Percentiles rank a stretch among this genome's conserved stretches.
phyloP scores from a whole-genome alignment of 192 early-diverging fungal species.

The Gonapodya sp. region DNA sequence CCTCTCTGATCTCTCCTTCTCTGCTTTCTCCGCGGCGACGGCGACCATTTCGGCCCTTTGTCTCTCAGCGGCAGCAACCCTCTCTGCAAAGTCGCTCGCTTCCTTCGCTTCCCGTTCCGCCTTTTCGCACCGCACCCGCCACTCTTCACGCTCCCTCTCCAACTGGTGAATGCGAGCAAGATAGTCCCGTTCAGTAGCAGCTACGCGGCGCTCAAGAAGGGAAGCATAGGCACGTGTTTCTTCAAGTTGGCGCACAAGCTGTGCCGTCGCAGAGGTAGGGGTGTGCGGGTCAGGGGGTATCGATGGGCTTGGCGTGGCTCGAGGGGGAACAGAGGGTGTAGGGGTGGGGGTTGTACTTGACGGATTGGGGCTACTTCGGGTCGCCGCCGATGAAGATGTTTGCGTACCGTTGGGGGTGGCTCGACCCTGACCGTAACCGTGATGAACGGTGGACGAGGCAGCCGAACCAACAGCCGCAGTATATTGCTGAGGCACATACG shows the following conservation, averaged over 20 bases:
- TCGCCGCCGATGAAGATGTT: neutral
- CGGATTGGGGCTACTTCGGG: neutral
- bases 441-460: too few relatives aligned
- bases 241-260: neutral
- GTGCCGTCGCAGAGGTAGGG: neutral
- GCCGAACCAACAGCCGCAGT: too few relatives aligned
- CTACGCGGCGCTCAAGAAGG: neutral
- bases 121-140: neutral
- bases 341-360: too few relatives aligned
- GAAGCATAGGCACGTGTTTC: neutral
- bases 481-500: too few relatives aligned
- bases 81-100: too few relatives aligned
- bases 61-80: too few relatives aligned
- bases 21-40: too few relatives aligned
- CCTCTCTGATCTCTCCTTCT: neutral
- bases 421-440: neutral
- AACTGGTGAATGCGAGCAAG: neutral
- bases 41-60: too few relatives aligned
- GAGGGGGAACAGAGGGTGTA: neutral
- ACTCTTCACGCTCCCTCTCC: neutral
- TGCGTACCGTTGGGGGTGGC: neutral
- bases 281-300: neutral
- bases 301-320: neutral
- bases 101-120: neutral
- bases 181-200: neutral